Evolutionary conservation across 2,329 filamentous ascomycete species (phyloP).

Genomic region (Cucurbitaria berberidis): DNA sequence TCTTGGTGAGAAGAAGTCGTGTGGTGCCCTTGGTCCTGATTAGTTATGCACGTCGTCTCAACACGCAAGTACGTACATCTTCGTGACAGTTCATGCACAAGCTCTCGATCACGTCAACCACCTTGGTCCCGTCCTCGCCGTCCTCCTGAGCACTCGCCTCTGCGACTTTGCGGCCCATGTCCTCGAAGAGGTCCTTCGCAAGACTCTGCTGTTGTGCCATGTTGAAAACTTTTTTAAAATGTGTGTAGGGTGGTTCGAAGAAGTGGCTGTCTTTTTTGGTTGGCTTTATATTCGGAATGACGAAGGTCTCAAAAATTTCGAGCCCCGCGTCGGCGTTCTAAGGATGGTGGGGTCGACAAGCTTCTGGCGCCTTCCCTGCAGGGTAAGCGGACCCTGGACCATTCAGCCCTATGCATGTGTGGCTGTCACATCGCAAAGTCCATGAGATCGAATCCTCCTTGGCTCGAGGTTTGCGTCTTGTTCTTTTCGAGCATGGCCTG

Average conservation of each 20-base stretch:
- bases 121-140: conserved; percentile 51
- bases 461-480: conserved; percentile 44
- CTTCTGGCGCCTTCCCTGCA: conserved; percentile 34
- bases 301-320: conserved; percentile 38
- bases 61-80: conserved; percentile 43
- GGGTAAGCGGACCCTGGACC: conserved; percentile 18
- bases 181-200: conserved; percentile 58
- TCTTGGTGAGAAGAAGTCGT: conserved; percentile 83
- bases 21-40: conserved; percentile 72
- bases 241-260: background rate
- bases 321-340: conserved; percentile 39
- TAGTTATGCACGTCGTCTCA: conserved; percentile 12
- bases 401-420: conserved; percentile 43
- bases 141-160: conserved; percentile 46
- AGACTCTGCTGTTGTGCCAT: conserved; percentile 49
- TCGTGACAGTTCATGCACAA: conserved; percentile 63
- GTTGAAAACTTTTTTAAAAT: conserved; percentile 6
- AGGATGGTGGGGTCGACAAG: conserved; percentile 34
- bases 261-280: conserved; percentile 12
- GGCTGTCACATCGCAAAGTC: conserved; percentile 58
- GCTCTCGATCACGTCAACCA: conserved; percentile 61
- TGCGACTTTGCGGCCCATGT: conserved; percentile 58
- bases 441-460: conserved; percentile 57
- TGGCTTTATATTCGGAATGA: conserved; percentile 23
- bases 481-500: conserved; percentile 60